Evolutionary conservation across 768 basidiomycete species (phyloP).

Genomic region (Scleroderma bovista): DNA sequence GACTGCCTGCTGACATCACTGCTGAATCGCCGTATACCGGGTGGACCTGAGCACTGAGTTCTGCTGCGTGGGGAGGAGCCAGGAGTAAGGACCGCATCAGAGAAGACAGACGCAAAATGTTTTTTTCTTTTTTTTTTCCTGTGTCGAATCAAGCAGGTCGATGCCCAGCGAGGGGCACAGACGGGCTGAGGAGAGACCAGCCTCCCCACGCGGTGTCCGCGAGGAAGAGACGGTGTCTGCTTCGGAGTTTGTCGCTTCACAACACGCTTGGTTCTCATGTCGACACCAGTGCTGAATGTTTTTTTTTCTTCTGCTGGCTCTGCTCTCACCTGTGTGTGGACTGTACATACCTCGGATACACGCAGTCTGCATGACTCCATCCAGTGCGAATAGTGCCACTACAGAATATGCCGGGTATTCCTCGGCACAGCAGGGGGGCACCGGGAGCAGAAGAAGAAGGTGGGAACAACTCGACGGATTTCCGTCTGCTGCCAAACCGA

Average conservation of each 20-base stretch:
- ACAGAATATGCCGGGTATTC: too few relatives aligned
- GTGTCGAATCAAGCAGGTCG: conserved; percentile 9
- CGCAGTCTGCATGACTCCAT: not conserved
- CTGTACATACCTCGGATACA: too few relatives aligned
- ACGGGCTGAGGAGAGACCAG: not conserved
- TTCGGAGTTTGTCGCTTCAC: conserved; percentile 1
- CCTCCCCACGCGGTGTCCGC: conserved; percentile 24
- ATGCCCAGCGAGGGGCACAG: conserved; percentile 14
- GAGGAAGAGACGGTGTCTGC: conserved; percentile 9
- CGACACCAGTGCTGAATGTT: conserved; percentile 5
- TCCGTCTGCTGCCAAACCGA: conserved; percentile 31
- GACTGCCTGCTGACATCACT: not conserved
- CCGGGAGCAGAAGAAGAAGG: conserved; percentile 13
- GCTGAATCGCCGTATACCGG: not conserved
- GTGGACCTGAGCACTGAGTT: not conserved
- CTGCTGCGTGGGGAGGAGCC: too few relatives aligned
- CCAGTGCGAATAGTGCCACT: not conserved
- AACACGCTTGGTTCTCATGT: conserved; percentile 6
- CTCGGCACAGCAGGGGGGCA: not conserved
- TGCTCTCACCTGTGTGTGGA: too few relatives aligned
- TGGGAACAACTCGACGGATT: conserved; percentile 24
- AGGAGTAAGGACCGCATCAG: too few relatives aligned
- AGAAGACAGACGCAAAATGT: not conserved
- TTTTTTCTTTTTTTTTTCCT: too few relatives aligned
- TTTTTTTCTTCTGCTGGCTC: not conserved